Evolutionary conservation across 371 early-diverging fungal genomes (phyloP).

Genomic region (Zychaea mexicana): DNA sequence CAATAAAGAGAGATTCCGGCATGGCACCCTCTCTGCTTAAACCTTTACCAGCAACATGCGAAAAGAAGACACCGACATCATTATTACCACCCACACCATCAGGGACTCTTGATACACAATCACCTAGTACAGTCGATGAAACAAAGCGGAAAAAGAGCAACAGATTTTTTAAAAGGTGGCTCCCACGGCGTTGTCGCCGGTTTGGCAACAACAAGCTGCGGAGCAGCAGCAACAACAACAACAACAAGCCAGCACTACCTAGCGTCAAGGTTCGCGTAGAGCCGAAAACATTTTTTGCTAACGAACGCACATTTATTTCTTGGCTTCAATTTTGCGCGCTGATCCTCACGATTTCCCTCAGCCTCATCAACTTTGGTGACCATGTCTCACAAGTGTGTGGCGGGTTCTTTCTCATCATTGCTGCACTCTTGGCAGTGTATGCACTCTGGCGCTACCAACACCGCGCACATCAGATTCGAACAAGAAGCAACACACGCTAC

Average conservation of each 20-base stretch:
- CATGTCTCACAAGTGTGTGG: conserved; percentile 63
- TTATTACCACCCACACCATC: no score
- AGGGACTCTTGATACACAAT: not conserved
- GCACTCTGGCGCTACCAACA: conserved; percentile 89
- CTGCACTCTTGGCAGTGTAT: conserved; percentile 58
- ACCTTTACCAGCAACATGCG: no score
- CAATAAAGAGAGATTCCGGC: not conserved
- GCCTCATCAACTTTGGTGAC: conserved; percentile 83
- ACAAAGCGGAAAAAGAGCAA: not conserved
- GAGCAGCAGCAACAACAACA: not conserved
- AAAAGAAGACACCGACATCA: no score
- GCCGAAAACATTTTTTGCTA: conserved; percentile 98
- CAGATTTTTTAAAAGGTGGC: not conserved
- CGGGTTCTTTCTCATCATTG: conserved; percentile 72
- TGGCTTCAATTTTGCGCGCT: conserved; percentile 79
- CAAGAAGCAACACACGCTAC: conserved; percentile 52
- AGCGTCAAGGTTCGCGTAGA: conserved; percentile 77
- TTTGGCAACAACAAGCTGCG: not conserved
- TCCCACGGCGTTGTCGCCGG: not conserved
- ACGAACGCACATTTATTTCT: conserved; percentile 98
- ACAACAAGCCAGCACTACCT: conserved; percentile 26
- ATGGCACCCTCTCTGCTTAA: not conserved
- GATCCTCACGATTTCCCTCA: conserved; percentile 72
- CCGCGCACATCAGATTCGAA: conserved; percentile 71
- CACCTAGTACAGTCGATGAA: not conserved